Evolutionary conservation across 2,329 filamentous ascomycete species (phyloP), one percentile per base, ranked within the genome.

Genomic region (Colletotrichum sp.): DNA sequence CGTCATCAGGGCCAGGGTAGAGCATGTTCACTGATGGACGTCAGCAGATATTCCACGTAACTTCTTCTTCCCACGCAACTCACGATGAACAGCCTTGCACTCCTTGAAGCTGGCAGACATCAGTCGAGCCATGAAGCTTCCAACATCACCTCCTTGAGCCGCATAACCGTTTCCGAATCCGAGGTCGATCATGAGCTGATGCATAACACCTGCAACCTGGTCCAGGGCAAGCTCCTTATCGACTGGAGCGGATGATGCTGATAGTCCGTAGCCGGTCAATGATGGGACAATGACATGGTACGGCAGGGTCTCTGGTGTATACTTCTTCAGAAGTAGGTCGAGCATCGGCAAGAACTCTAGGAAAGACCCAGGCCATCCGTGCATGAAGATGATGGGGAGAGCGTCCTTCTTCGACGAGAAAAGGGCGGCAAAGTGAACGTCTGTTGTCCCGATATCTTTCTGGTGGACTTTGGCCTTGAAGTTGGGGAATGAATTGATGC

Each of bases 271-370:
- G 13, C 90, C 91, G 0, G 90, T 89, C 4, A 92, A 82, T 0
- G 88, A 90, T 0, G 91, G 91, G 0, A 89, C 87, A 44, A 92
- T 86, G 59, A 92, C 81, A 78, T 92, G 90, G 79, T 90, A 92
- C 0, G 91, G 90, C 19, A 92, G 82, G 1, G 83, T 84, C 1
- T 87, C 82, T 0, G 89, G 85, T 0, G 86, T 86, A 79, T 92
- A 91, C 69, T 88, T 88, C 4, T 84, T 79, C 30, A 81, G 81
- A 2, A 92, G 80, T 5, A 89, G 57, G 2, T 86, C 80, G 69
- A 93, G 80, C 9, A 91, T 83, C 2, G 86, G 87, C 4, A 92
- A 79, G 78, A 92, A 92, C 77, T 93, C 91, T 1, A 89, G 80
- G 75, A 91, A 89, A 1, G 84, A 87, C 76, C 85, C 83, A 2